These are phyloP conservation scores for Mortierella antarctica DNA, from an alignment of 192 early-diverging fungal genomes.

Conservation along the genomic window DNA sequence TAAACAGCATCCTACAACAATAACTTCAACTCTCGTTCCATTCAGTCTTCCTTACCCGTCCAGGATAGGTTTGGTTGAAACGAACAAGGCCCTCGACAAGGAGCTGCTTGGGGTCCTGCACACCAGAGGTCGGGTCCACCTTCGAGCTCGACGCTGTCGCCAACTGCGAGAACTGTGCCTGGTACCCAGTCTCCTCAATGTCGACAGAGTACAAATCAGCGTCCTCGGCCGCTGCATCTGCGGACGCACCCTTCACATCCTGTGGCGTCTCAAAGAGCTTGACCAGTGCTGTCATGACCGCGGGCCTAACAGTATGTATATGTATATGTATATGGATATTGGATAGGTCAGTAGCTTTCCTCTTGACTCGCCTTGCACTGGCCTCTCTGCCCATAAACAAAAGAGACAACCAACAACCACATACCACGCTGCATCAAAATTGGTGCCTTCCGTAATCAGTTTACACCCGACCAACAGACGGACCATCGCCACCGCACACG, in stretches of 20 bases:
- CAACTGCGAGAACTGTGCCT: slow-evolving; percentile 84
- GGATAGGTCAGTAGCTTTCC: background rate
- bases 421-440: slow-evolving; percentile 60
- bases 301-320: slow-evolving; percentile 56
- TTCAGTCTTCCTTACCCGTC: slow-evolving; percentile 29
- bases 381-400: background rate
- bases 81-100: slow-evolving; percentile 61
- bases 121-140: slow-evolving; percentile 70
- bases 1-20: background rate
- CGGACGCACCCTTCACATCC: slow-evolving; percentile 52
- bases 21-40: background rate
- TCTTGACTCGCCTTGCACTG: background rate
- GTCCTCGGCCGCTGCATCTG: slow-evolving; percentile 63
- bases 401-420: slow-evolving; percentile 4
- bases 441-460: slow-evolving; percentile 64
- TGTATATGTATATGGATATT: slow-evolving; percentile 1
- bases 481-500: slow-evolving; percentile 70
- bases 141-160: slow-evolving; percentile 73
- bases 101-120: slow-evolving; percentile 60
- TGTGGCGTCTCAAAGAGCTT: slow-evolving; percentile 70
- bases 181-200: slow-evolving; percentile 82
- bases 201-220: slow-evolving; percentile 77
- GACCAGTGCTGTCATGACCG: slow-evolving; percentile 61
- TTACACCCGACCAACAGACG: slow-evolving; percentile 68
- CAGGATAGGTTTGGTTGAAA: slow-evolving; percentile 57